These are phyloP conservation scores for Alternaria novae-zelandiae DNA, from an alignment of 2,329 filamentous ascomycete species.

Conservation along the genomic window DNA sequence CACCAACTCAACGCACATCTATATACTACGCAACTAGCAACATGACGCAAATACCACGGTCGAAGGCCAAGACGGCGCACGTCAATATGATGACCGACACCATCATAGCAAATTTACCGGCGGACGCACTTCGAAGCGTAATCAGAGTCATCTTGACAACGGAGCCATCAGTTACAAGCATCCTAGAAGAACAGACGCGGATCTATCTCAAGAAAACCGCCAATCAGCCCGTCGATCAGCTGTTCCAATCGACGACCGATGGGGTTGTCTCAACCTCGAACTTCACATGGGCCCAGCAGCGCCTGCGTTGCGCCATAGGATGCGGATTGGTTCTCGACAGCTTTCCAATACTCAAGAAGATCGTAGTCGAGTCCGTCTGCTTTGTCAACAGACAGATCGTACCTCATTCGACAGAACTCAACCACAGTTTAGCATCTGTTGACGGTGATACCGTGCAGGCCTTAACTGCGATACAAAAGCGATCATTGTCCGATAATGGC, in stretches of 20 bases:
- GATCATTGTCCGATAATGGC: background rate
- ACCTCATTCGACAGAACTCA: background rate
- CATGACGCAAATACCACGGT: background rate
- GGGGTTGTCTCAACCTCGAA: background rate
- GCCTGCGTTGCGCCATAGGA: background rate
- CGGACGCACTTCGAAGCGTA: constrained; percentile 50
- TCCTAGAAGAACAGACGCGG: background rate
- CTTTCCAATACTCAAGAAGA: background rate
- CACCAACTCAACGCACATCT: background rate
- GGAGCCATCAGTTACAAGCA: background rate
- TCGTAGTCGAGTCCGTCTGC: background rate
- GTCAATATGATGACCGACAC: constrained; percentile 58
- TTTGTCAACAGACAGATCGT: background rate
- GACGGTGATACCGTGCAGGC: constrained; percentile 50
- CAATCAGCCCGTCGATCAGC: background rate
- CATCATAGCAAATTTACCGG: constrained; percentile 53
- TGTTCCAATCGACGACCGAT: background rate
- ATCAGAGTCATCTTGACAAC: constrained; percentile 32
- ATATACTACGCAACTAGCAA: background rate
- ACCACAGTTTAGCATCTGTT: constrained; percentile 34
- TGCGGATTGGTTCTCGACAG: background rate
- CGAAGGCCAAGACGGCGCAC: constrained; percentile 45
- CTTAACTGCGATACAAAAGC: constrained; percentile 47
- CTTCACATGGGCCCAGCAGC: constrained; percentile 2
- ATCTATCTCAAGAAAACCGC: background rate